These are phyloP conservation scores for Aureobasidium sp. DNA, from an alignment of 2,329 filamentous ascomycete genomes.

Conservation along the genomic window DNA sequence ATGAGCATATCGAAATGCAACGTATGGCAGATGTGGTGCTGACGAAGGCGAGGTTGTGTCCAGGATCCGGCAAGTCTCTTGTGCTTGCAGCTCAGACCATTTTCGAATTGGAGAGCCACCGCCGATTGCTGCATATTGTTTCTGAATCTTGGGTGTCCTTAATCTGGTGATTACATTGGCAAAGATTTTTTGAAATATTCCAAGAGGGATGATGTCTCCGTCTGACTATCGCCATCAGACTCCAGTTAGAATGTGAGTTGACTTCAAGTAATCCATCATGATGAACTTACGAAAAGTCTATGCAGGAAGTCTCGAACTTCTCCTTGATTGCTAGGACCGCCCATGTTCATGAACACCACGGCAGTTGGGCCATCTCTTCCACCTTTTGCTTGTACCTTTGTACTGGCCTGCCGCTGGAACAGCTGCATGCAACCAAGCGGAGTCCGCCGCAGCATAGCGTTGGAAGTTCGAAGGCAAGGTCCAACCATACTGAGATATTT, in stretches of 20 bases:
- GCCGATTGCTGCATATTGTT: conserved; percentile 91
- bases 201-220: background rate
- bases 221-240: background rate
- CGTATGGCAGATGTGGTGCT: conserved; percentile 93
- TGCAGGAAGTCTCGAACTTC: conserved; percentile 88
- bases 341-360: conserved; percentile 99
- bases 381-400: background rate
- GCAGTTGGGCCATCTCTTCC: conserved; percentile 70
- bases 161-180: conserved; percentile 68
- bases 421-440: background rate
- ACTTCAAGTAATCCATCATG: background rate
- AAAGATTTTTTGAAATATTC: background rate
- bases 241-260: conserved; percentile 28
- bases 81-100: conserved; percentile 92
- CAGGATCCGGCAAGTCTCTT: conserved; percentile 94
- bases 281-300: conserved; percentile 71
- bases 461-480: background rate
- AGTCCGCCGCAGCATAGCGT: background rate
- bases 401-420: background rate
- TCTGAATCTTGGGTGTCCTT: conserved; percentile 90
- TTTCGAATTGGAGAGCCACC: conserved; percentile 96
- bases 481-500: background rate
- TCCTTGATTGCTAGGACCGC: conserved; percentile 77
- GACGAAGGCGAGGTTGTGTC: conserved; percentile 87
- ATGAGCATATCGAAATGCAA: conserved; percentile 91